Base-by-base conservation (phyloP, 192 early-diverging fungal species). In the Entomortierella parvispora region DNA sequence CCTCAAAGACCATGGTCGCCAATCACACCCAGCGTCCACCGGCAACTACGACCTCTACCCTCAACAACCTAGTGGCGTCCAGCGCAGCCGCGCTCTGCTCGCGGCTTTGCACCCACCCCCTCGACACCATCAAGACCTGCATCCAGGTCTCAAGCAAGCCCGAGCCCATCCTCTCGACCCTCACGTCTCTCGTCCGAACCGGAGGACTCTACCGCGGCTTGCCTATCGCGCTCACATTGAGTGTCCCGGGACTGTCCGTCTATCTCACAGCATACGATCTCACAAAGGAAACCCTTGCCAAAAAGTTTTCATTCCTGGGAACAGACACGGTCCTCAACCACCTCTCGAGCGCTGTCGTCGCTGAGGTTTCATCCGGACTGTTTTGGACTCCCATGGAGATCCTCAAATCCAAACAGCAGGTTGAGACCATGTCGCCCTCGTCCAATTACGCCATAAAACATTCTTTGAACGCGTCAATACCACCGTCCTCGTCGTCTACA, bases 371-470 rank as follows among this genome's bases (percentile, higher is more conserved):
- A 0, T 86, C 87, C 6, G 93, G 92, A 9, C 57, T 89, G 9
- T 83, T 93, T 25, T 95, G 90, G 82, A 95, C 94, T 4, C 94
- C 94, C 2, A 95, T 95, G 94, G 94, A 95, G 69, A 89, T 95
- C 1, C 31, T 95, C 37, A 95, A 95, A 58, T 90, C 86, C 52
- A 85, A 86, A 48, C 58, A 93, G 55, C 94, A 95, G 68, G 85
- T 87, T 31, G 77, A 65, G 42, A 54, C 44, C 11, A 55, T 57
- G 43, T 50, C 60, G 29, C 29, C 20, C 3, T 55, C 53, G 32
- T 18, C 52, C 3, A n/a, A 26, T 1, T 55, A 20, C 3, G 7
- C 33, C 17, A 8, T 31, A 26, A 9, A 37, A 17, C 9, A 51
- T n/a, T 56, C 55, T 22, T 62, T 53, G 29, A 59, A 22, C 10